A percentile compares a stretch with the other conserved stretches of the same genome.
phyloP scores from a whole-genome alignment of 345 rosid species.

The Hibiscus tridactylites region DNA sequence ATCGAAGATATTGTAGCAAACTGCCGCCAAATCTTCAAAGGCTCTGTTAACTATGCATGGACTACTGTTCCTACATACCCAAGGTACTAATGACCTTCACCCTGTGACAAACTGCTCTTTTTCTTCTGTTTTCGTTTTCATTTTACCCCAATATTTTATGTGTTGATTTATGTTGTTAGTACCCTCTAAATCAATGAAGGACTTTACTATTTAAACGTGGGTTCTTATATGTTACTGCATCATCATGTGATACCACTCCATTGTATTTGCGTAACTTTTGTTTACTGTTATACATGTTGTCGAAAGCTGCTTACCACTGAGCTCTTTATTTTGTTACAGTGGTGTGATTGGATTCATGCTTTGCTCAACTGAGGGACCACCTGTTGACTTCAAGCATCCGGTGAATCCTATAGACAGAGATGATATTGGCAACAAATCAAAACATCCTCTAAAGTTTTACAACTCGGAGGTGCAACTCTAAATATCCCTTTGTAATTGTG shows the following conservation, averaged over 20 bases:
- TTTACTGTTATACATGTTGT: not conserved
- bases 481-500: not conserved
- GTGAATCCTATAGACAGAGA: slow-evolving; percentile 52
- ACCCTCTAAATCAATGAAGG: not conserved
- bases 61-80: slow-evolving; percentile 98
- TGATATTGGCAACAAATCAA: slow-evolving; percentile 27
- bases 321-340: slow-evolving; percentile 30
- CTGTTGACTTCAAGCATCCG: slow-evolving; percentile 85
- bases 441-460: slow-evolving; percentile 65
- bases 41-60: slow-evolving; percentile 96
- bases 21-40: slow-evolving; percentile 84
- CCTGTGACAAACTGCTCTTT: not conserved
- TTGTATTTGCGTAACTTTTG: not conserved
- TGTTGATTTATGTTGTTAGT: not conserved
- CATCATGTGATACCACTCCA: no score
- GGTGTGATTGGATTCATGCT: slow-evolving; percentile 98
- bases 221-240: no score
- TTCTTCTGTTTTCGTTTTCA: not conserved
- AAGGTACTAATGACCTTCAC: slow-evolving; percentile 29
- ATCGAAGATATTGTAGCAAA: slow-evolving; percentile 81
- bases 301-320: not conserved
- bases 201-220: not conserved
- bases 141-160: not conserved
- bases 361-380: slow-evolving; percentile 85
- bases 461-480: slow-evolving; percentile 54